phyloP scores from a whole-genome alignment of 2,329 filamentous ascomycete genomes.

The Colletotrichum liriopes region DNA sequence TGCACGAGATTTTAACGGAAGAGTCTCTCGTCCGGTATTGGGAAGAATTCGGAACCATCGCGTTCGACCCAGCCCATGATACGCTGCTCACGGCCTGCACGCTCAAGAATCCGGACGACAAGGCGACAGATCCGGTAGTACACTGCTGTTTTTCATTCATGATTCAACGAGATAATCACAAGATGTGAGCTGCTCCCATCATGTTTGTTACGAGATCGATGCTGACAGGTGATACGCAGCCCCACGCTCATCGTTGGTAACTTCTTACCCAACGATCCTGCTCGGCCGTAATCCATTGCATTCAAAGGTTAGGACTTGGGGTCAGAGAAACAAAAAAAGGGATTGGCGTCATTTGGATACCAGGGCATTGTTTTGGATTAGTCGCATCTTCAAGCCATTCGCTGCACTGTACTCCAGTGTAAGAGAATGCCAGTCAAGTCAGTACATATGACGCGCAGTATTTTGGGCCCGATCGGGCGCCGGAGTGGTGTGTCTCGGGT shows the following conservation, averaged over 20 bases:
- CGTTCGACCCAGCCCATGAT: constrained; percentile 94
- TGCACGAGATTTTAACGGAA: constrained; percentile 96
- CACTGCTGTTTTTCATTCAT: constrained; percentile 99
- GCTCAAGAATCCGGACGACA: constrained; percentile 84
- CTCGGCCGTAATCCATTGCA: constrained; percentile 53
- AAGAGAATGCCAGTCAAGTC: background rate
- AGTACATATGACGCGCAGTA: background rate
- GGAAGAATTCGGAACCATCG: constrained; percentile 99
- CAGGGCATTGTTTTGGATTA: constrained; percentile 33
- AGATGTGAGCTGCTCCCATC: constrained; percentile 79
- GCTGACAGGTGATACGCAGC: constrained; percentile 65
- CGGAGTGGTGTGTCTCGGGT: background rate
- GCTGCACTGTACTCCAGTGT: background rate
- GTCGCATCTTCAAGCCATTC: background rate
- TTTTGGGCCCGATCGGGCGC: background rate
- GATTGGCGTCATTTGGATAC: constrained; percentile 40
- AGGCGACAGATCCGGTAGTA: constrained; percentile 80
- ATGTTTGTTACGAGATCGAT: constrained; percentile 1
- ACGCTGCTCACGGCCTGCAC: constrained; percentile 95
- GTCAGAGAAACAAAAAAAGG: constrained; percentile 21
- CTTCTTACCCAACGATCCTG: constrained; percentile 88
- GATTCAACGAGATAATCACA: constrained; percentile 93
- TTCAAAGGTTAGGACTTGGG: constrained; percentile 44
- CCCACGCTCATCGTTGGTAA: constrained; percentile 97
- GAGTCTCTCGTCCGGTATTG: constrained; percentile 96